phyloP scores from a whole-genome alignment of 2,329 filamentous ascomycete genomes.

The Xylariaceae sp. region DNA sequence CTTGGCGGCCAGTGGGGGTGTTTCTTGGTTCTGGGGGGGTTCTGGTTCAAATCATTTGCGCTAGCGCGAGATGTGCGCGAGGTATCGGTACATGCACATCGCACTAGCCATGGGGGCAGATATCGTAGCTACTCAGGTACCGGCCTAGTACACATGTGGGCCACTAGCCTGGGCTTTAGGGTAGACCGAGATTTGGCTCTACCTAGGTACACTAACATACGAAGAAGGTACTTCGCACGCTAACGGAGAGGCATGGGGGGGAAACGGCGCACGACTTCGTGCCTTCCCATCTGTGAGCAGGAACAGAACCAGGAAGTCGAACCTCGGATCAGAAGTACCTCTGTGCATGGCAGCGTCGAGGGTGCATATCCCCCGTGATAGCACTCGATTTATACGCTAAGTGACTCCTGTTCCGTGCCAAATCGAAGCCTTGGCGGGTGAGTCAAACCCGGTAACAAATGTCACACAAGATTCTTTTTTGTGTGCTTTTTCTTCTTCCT shows the following conservation, averaged over 20 bases:
- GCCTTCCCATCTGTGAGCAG: too few species aligned
- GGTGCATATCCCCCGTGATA: too few species aligned
- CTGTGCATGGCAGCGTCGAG: too few species aligned
- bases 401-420: not conserved
- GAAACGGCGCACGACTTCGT: too few species aligned
- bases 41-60: not conserved
- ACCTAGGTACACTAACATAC: not conserved
- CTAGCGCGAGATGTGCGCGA: not conserved
- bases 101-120: not conserved
- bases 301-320: too few species aligned
- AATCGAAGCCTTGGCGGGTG: not conserved
- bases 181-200: not conserved
- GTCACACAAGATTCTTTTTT: slow-evolving; percentile 18
- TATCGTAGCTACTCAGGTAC: not conserved
- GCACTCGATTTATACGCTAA: not conserved
- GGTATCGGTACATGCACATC: not conserved
- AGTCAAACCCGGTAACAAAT: slow-evolving; percentile 10
- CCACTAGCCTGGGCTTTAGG: not conserved
- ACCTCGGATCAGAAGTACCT: too few species aligned
- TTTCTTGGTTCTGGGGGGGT: too few species aligned
- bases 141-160: not conserved
- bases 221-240: not conserved
- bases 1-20: slow-evolving; percentile 15
- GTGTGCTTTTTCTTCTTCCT: slow-evolving; percentile 13
- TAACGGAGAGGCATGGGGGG: too few species aligned